phyloP scores from a whole-genome alignment of 305 asterid genomes.

The Fraxinus ornus region DNA sequence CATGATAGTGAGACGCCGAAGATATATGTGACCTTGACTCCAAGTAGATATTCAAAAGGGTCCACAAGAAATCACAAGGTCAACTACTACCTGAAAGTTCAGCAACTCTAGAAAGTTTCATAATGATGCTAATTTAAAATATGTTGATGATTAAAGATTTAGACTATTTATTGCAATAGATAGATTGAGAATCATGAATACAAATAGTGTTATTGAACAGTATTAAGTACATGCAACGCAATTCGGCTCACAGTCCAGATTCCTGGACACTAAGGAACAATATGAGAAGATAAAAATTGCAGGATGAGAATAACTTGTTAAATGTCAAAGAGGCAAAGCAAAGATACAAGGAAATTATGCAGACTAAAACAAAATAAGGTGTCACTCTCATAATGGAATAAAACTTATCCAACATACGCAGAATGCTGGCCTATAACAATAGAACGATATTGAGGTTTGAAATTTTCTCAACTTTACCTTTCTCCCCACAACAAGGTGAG shows the following conservation, averaged over 20 bases:
- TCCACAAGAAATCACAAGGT: not conserved
- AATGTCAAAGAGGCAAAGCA: constrained; percentile 5
- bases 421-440: constrained; percentile 29
- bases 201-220: not conserved
- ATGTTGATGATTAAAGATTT: constrained; percentile 8
- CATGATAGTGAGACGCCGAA: not conserved
- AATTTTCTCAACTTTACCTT: constrained; percentile 56
- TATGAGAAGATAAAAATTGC: constrained; percentile 13
- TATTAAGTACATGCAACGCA: not conserved
- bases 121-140: not conserved
- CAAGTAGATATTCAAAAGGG: not conserved
- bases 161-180: constrained; percentile 1
- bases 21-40: not conserved
- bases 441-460: constrained; percentile 34
- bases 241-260: constrained; percentile 10
- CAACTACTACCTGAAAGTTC: not conserved
- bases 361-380: constrained; percentile 7
- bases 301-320: not conserved
- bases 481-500: constrained; percentile 36
- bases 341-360: constrained; percentile 10
- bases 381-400: constrained; percentile 21
- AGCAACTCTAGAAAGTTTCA: not conserved
- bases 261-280: not conserved
- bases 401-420: constrained; percentile 29
- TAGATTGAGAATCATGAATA: not conserved